Evolutionary conservation across 805 yeast genomes (phyloP).

Genomic region (Torulaspora maleeae): DNA sequence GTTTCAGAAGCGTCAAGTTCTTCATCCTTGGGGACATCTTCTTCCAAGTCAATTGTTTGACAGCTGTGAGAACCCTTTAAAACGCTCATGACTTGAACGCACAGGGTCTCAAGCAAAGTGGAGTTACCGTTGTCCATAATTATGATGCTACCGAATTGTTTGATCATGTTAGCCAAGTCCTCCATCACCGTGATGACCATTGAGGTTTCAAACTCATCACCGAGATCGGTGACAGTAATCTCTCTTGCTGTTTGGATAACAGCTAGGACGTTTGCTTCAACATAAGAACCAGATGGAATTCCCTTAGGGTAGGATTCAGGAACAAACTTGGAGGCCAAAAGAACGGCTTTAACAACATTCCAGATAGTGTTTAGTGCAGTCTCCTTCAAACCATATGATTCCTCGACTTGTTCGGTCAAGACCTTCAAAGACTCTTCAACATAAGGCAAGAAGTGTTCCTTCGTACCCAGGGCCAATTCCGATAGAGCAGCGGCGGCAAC

Average conservation of each 20-base stretch:
- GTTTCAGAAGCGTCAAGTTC: slow-evolving; percentile 54
- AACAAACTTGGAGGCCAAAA: slow-evolving; percentile 42
- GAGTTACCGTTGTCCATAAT: slow-evolving; percentile 56
- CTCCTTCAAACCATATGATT: slow-evolving; percentile 87
- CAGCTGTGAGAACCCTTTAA: slow-evolving; percentile 80
- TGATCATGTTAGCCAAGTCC: slow-evolving; percentile 61
- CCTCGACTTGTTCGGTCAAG: slow-evolving; percentile 67
- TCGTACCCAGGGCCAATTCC: slow-evolving; percentile 85
- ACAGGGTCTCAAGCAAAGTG: slow-evolving; percentile 59
- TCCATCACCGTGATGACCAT: slow-evolving; percentile 79
- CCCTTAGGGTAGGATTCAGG: slow-evolving; percentile 59
- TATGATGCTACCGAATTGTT: slow-evolving; percentile 64
- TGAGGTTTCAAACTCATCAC: slow-evolving; percentile 76
- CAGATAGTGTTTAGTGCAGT: slow-evolving; percentile 78
- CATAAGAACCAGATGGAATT: slow-evolving; percentile 55
- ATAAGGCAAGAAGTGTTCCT: slow-evolving; percentile 70
- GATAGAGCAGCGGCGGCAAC: slow-evolving; percentile 87
- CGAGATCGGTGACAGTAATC: slow-evolving; percentile 56
- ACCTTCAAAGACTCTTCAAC: slow-evolving; percentile 64
- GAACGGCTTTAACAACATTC: slow-evolving; percentile 73
- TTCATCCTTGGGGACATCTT: slow-evolving; percentile 51
- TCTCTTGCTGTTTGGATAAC: slow-evolving; percentile 65
- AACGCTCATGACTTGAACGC: slow-evolving; percentile 65
- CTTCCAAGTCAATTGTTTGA: slow-evolving; percentile 71
- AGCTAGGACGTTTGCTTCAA: slow-evolving; percentile 51